phyloP scores from a whole-genome alignment of 2,329 filamentous ascomycete species.

The Nigrospora oryzae region DNA sequence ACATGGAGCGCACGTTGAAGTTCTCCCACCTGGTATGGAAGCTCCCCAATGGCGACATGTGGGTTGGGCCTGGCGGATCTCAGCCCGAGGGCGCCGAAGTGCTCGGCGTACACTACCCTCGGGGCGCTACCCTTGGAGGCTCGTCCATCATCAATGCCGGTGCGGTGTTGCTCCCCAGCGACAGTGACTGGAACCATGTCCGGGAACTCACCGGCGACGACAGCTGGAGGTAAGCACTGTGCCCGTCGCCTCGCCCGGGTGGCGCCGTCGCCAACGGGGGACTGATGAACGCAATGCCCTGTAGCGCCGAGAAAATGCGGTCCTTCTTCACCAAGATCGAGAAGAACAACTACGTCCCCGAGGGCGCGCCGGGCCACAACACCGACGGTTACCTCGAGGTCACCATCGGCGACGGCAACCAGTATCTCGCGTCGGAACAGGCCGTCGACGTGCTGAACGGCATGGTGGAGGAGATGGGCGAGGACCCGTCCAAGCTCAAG shows the following conservation, averaged over 20 bases:
- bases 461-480: neutral
- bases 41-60: conserved; percentile 24
- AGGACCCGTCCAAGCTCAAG: neutral
- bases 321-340: conserved; percentile 32
- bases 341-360: conserved; percentile 27
- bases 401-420: conserved; percentile 17
- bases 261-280: neutral
- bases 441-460: neutral
- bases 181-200: conserved; percentile 32
- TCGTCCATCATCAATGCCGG: conserved; percentile 19
- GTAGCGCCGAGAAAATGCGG: conserved; percentile 26
- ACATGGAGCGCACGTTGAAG: conserved; percentile 35
- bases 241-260: too few relatives aligned
- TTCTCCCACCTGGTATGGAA: conserved; percentile 41
- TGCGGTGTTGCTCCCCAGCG: conserved; percentile 27
- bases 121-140: conserved; percentile 26
- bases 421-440: neutral
- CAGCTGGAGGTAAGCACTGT: conserved; percentile 23
- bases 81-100: conserved; percentile 9
- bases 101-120: conserved; percentile 25
- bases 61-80: conserved; percentile 15
- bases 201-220: conserved; percentile 30
- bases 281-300: neutral
- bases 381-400: conserved; percentile 39
- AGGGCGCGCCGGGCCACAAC: conserved; percentile 33